These are phyloP conservation scores for Mycena pura DNA, from an alignment of 768 basidiomycete species.

Conservation along the genomic window DNA sequence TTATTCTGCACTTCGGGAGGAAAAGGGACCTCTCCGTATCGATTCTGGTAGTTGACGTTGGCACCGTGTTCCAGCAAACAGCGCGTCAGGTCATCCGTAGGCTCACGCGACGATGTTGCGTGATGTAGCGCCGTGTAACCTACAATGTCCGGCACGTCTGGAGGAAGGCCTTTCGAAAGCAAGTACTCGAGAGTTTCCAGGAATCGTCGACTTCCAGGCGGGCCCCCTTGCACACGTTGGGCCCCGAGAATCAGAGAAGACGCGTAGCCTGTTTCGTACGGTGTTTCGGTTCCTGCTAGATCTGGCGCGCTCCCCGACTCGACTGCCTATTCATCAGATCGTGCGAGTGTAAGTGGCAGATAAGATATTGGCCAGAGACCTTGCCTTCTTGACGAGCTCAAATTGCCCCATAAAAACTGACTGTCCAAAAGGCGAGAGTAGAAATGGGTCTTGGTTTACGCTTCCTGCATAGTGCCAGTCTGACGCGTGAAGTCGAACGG, in stretches of 20 bases:
- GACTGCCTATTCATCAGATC: slow-evolving; percentile 32
- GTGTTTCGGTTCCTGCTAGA: slow-evolving; percentile 47
- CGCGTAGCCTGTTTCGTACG: slow-evolving; percentile 51
- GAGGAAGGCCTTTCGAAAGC: slow-evolving; percentile 46
- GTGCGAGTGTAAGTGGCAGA: neutral
- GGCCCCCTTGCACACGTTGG: slow-evolving; percentile 35
- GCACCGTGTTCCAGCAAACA: slow-evolving; percentile 54
- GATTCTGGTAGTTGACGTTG: slow-evolving; percentile 54
- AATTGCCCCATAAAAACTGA: slow-evolving; percentile 37
- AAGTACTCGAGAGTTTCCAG: slow-evolving; percentile 48
- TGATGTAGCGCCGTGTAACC: slow-evolving; percentile 60
- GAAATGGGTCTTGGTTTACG: slow-evolving; percentile 28
- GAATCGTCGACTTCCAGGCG: slow-evolving; percentile 33
- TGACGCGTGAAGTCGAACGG: neutral
- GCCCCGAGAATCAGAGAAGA: slow-evolving; percentile 48
- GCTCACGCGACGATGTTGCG: slow-evolving; percentile 36
- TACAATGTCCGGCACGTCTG: slow-evolving; percentile 50
- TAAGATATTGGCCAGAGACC: neutral
- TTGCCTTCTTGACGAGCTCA: slow-evolving; percentile 30
- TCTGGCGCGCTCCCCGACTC: slow-evolving; percentile 43
- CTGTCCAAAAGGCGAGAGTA: slow-evolving; percentile 37
- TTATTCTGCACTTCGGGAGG: neutral
- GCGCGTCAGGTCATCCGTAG: slow-evolving; percentile 40
- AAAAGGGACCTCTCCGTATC: slow-evolving; percentile 49
- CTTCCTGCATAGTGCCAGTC: slow-evolving; percentile 29